A percentile compares a stretch with the other conserved stretches of the same genome.
Conservation (phyloP, 331 rosid genomes). For the Pyrus hybrid region DNA sequence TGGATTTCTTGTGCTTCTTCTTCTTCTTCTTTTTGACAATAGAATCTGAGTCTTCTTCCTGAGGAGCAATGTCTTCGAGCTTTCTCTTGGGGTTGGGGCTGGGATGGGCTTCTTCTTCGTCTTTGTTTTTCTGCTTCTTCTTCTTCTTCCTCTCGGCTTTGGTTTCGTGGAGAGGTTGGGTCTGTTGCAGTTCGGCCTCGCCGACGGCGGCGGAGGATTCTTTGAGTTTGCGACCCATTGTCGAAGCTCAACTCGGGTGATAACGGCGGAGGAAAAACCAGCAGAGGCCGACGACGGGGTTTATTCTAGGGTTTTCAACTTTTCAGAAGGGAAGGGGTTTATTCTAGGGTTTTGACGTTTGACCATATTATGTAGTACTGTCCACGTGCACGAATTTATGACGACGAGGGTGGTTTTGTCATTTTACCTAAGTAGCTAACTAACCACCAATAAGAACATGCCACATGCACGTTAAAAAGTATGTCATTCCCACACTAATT, state of each 20-base stretch:
- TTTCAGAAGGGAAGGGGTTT: neutral
- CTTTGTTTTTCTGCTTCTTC: conserved; percentile 19
- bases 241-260: conserved; percentile 6
- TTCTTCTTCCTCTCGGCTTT: conserved; percentile 47
- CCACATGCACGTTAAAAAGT: no score
- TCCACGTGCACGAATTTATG: no score
- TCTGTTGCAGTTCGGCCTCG: conserved; percentile 38
- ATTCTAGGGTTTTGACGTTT: conserved; percentile 54
- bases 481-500: no score
- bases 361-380: no score
- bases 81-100: conserved; percentile 42
- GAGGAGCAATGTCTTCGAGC: conserved; percentile 20
- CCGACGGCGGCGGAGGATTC: conserved; percentile 14
- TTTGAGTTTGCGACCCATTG: conserved; percentile 63
- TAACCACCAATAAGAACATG: no score
- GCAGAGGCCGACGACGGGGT: neutral
- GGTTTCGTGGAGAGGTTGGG: conserved; percentile 8
- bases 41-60: conserved; percentile 8
- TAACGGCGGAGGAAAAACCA: neutral
- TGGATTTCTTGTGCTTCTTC: conserved; percentile 25
- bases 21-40: conserved; percentile 3
- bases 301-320: no score
- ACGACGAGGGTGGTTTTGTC: no score
- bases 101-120: conserved; percentile 9
- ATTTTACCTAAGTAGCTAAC: no score